Conservation (phyloP, 2,329 filamentous ascomycete species). For the Ophiostoma perfectum region DNA sequence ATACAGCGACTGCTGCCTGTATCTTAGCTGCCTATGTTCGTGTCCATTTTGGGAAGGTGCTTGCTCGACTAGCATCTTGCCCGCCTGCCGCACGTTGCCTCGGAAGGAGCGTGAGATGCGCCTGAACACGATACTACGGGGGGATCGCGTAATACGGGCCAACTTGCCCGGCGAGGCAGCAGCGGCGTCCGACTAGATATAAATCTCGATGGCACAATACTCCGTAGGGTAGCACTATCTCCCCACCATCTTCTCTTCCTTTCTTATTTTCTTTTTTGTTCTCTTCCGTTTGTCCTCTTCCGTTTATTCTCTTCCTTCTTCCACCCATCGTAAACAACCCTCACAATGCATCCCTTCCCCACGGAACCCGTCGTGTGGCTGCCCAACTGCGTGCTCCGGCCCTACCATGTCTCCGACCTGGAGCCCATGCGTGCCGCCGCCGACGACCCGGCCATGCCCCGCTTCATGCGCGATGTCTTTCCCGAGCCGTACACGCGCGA, state of each 20-base stretch:
- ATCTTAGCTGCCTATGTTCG: neutral
- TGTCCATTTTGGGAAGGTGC: slow-evolving; percentile 2
- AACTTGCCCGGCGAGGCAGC: neutral
- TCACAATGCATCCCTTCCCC: neutral
- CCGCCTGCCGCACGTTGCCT: neutral
- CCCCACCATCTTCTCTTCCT: too few relatives aligned
- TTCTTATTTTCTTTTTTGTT: neutral
- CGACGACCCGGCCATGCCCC: slow-evolving; percentile 37
- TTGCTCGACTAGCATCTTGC: neutral
- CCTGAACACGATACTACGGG: neutral
- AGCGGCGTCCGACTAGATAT: neutral
- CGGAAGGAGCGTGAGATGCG: neutral
- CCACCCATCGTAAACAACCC: too few relatives aligned
- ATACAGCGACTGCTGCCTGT: neutral
- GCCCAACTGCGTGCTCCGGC: slow-evolving; percentile 38
- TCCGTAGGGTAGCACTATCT: too few relatives aligned
- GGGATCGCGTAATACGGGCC: neutral
- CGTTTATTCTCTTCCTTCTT: too few relatives aligned
- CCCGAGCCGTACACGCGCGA: slow-evolving; percentile 41
- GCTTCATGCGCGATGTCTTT: slow-evolving; percentile 42
- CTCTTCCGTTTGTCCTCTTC: too few relatives aligned
- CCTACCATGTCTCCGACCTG: slow-evolving; percentile 38
- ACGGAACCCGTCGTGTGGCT: slow-evolving; percentile 24
- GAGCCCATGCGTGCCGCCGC: slow-evolving; percentile 33
- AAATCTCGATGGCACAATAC: neutral